Base-by-base conservation (phyloP, 2,329 filamentous ascomycete species). In the Cladosporium sp. region DNA sequence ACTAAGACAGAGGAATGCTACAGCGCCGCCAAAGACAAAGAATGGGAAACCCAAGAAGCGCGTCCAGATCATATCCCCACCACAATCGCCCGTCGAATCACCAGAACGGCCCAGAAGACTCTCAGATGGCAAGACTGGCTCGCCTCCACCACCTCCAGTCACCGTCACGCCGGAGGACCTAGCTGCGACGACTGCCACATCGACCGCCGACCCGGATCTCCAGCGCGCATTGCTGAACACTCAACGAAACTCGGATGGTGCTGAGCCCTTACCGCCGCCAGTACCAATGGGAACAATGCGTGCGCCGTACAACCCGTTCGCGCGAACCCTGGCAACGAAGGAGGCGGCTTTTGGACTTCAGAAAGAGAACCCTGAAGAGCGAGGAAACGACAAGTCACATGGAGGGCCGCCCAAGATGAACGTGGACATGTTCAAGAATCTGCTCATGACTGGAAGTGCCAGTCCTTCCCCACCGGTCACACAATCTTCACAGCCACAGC, bases 401-500 rank as follows among this genome's bases (percentile, higher is more conserved):
- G 35, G 44, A 20, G 50, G 25, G 7, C 47, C 57, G 22, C 67
- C 69, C 58, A 60, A 78, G 79, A 2, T 92, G 65, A 87, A 93
- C 68, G 89, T 92, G 1, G 85, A 90, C 67, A 85, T 88, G 1
- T 93, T 93, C 72, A 85, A 84, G 68, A 80, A 87, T 58, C 75
- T 94, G 58, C 78, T 93, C 42, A 77, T 93, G 74, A 92, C 88
- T 0, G 89, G 89, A 13, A 82, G 84, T 65, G 70, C 82, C 39
- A 55, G 60, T 13, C 64, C 69, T 25, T 61, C 65, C 15, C 60
- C 65, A 12, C 58, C 63, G 9, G 52, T 53, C 47, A 50, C 48
- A 34, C 37, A 59, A 44, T 32, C 51, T 13, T 51, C 57, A 17
- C 48, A 58, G 32, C 44, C 58, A 44, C 63, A 59, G n/a, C 45